Conservation (phyloP, 371 early-diverging fungal species). For the Coemansia sp. region DNA sequence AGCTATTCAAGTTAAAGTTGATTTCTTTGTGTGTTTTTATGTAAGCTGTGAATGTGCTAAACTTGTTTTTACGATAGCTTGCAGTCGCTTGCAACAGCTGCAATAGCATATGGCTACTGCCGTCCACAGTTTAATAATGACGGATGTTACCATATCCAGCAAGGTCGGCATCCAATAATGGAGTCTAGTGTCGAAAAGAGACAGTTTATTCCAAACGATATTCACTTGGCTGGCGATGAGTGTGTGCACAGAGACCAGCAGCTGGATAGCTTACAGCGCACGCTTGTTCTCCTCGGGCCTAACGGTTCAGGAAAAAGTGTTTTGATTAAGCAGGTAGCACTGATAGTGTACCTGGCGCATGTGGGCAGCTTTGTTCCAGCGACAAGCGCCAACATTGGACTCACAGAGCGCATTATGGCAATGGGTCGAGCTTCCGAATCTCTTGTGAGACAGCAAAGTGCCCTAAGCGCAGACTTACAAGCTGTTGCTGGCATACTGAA, state of each 20-base stretch:
- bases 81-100: slow-evolving; percentile 31
- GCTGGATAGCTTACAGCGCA: background rate
- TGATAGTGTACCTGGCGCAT: slow-evolving; percentile 45
- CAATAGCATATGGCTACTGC: slow-evolving; percentile 22
- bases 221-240: slow-evolving; percentile 9
- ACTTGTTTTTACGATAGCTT: slow-evolving; percentile 7
- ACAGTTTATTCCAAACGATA: slow-evolving; percentile 30
- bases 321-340: slow-evolving; percentile 29
- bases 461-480: slow-evolving; percentile 15
- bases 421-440: slow-evolving; percentile 39
- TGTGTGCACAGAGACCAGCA: slow-evolving; percentile 8
- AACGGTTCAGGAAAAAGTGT: slow-evolving; percentile 47
- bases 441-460: slow-evolving; percentile 24
- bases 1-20: background rate
- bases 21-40: background rate
- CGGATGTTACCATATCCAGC: slow-evolving; percentile 24
- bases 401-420: slow-evolving; percentile 35
- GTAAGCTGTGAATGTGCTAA: background rate
- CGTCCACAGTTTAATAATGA: slow-evolving; percentile 13
- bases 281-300: slow-evolving; percentile 29
- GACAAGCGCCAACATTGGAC: slow-evolving; percentile 12
- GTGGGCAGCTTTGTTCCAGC: slow-evolving; percentile 48
- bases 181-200: slow-evolving; percentile 1
- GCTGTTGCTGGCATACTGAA: slow-evolving; percentile 18
- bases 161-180: slow-evolving; percentile 37